Conservation (phyloP, 176 grass and related monocot species). For the Elymus sibiricus region DNA sequence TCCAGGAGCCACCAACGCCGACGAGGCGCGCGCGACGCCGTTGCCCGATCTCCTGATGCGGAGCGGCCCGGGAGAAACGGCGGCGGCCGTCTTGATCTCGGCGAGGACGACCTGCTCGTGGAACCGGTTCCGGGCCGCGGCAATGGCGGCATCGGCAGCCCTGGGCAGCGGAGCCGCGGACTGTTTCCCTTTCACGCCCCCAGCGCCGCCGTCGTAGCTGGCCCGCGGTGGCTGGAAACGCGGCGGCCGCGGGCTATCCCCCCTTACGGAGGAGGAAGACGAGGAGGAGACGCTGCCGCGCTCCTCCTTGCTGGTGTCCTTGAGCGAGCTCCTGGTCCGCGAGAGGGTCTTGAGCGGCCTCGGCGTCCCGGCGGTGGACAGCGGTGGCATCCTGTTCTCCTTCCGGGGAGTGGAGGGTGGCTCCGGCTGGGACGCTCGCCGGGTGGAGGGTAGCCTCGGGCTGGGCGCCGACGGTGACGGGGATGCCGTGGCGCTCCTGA, state of each 20-base stretch:
- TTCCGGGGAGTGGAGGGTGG: slow-evolving; percentile 27
- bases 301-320: slow-evolving; percentile 20
- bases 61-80: slow-evolving; percentile 5
- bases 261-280: background rate
- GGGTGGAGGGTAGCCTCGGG: slow-evolving; percentile 11
- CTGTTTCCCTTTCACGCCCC: background rate
- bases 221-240: slow-evolving; percentile 4
- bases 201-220: background rate
- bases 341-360: slow-evolving; percentile 31
- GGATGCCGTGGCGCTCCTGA: background rate
- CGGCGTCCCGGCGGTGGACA: background rate
- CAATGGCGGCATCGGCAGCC: background rate
- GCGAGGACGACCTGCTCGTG: background rate
- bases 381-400: slow-evolving; percentile 32
- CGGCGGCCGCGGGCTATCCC: slow-evolving; percentile 12
- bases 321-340: slow-evolving; percentile 35
- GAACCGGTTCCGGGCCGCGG: background rate
- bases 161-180: background rate
- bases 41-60: background rate
- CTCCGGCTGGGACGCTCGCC: background rate
- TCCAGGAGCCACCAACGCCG: background rate
- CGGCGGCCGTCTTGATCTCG: background rate
- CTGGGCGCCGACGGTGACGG: background rate
- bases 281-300: slow-evolving; percentile 7
- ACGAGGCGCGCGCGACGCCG: background rate